phyloP scores from a whole-genome alignment of 2,329 filamentous ascomycete genomes.

The Fulvia fulva region DNA sequence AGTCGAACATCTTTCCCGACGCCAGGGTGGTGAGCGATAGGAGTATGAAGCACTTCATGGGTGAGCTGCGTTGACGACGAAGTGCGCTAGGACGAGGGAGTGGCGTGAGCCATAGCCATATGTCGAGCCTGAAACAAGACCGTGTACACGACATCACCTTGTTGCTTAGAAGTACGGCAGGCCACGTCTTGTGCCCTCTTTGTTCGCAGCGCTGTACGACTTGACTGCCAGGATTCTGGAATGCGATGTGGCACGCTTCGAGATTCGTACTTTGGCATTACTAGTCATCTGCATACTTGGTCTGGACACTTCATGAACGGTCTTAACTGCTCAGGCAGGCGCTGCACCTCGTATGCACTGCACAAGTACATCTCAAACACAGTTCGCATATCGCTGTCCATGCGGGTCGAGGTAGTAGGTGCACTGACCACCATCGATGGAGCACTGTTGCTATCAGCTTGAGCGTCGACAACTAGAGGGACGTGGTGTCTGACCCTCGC shows the following conservation, averaged over 20 bases:
- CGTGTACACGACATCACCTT: background rate
- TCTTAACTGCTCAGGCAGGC: too few species aligned
- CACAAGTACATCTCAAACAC: background rate
- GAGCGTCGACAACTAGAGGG: background rate
- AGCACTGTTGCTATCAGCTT: background rate
- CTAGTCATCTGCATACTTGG: background rate
- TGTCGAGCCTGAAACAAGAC: background rate
- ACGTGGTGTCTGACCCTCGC: background rate
- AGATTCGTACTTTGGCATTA: background rate
- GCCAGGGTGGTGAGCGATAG: background rate
- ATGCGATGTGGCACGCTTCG: background rate
- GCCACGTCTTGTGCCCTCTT: background rate
- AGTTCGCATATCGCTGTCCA: background rate
- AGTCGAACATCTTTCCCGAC: background rate
- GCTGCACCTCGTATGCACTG: too few species aligned
- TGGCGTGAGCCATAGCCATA: background rate
- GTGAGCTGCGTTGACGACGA: too few species aligned
- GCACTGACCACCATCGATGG: background rate
- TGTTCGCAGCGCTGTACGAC: background rate
- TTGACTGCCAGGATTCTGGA: background rate
- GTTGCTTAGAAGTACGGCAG: background rate
- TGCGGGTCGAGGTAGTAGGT: background rate
- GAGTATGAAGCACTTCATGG: background rate
- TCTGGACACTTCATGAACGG: too few species aligned
- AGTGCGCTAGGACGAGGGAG: background rate